Conservation (phyloP, 2,329 filamentous ascomycete genomes). For the Arthrobotrys sinensis region DNA sequence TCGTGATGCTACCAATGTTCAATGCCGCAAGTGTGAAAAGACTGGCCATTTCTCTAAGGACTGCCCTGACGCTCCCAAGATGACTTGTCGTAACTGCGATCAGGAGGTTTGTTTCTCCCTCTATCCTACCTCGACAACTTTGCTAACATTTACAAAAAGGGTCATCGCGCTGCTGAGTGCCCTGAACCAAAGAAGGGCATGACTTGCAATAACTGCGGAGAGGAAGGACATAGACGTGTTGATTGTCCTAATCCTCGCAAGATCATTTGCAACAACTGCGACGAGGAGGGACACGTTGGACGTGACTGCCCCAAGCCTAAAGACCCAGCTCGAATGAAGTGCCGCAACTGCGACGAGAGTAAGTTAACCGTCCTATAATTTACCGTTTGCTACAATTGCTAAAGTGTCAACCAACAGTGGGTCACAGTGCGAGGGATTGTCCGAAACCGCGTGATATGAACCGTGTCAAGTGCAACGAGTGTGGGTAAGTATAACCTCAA, state of each 20-base stretch:
- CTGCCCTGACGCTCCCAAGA: conserved; percentile 53
- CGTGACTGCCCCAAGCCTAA: conserved; percentile 74
- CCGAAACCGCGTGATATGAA: conserved; percentile 47
- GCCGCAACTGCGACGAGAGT: conserved; percentile 72
- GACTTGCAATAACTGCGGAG: conserved; percentile 69
- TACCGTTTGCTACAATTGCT: conserved; percentile 10
- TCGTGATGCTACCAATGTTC: conserved; percentile 74
- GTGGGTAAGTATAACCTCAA: conserved; percentile 36
- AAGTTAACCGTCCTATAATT: conserved; percentile 60
- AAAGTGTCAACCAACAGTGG: conserved; percentile 63
- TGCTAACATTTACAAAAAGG: conserved; percentile 12
- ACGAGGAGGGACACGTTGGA: conserved; percentile 74
- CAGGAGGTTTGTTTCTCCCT: conserved; percentile 27
- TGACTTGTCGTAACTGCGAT: conserved; percentile 55
- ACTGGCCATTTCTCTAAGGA: conserved; percentile 58
- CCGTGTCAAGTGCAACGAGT: conserved; percentile 49
- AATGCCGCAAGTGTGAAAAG: conserved; percentile 73
- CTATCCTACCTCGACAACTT: background rate
- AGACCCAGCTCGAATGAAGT: conserved; percentile 74
- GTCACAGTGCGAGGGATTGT: conserved; percentile 69
- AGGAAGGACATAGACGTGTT: conserved; percentile 64
- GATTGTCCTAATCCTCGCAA: conserved; percentile 67
- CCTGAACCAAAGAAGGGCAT: conserved; percentile 50
- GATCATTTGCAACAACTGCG: conserved; percentile 75
- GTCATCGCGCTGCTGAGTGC: conserved; percentile 53